Evolutionary conservation across 2,329 filamentous ascomycete species (phyloP), one percentile per base, ranked within the genome.

Genomic region (Colletotrichum melonis): DNA sequence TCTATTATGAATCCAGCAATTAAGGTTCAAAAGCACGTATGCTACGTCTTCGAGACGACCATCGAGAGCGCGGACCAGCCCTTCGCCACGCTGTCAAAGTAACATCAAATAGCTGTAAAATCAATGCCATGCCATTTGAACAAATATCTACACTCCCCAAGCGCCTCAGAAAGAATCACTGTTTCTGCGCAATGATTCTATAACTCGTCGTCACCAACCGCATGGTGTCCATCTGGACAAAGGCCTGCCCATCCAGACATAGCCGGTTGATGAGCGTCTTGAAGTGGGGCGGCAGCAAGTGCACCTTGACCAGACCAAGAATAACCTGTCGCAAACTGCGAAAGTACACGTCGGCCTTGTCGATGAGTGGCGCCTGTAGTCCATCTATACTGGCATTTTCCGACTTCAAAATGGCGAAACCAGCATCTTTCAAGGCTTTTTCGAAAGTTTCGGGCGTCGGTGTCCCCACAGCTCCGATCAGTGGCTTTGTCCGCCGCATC

Each of bases 211-310:
- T 86, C 26, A 85, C 84, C 19, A 89, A 79, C 12, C 87, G 84
- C 86, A 87, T 86, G 22, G 82, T 83, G 75, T 89, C 87, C 87
- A 89, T 89, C 80, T 88, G 84, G 70, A 89, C 85, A 73, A 89
- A 89, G 0, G 87, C 87, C 79, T 88, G 81, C 1, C 87, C 87
- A 68, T 89, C 87, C 22, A 88, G 78, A 74, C 87, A 89, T 32
- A 89, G 78, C 11, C 87, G 83, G 75, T 89, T 87, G 78, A 89
- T 87, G 59, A 89, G 79, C 6, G 83, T 84, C 81, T 86, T 88
- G 81, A 89, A 88, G 76, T 89, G 87, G 55, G 78, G 80, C 14
- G 87, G 87, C 59, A 89, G 78, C 16, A 85, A 79, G 59, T 80
- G 84, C 62, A 88, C 32, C 76, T 84, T 86, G 55, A 88, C 86